These are phyloP conservation scores for Leucocoprinus birnbaumii DNA, from an alignment of 768 basidiomycete genomes.

Conservation along the genomic window DNA sequence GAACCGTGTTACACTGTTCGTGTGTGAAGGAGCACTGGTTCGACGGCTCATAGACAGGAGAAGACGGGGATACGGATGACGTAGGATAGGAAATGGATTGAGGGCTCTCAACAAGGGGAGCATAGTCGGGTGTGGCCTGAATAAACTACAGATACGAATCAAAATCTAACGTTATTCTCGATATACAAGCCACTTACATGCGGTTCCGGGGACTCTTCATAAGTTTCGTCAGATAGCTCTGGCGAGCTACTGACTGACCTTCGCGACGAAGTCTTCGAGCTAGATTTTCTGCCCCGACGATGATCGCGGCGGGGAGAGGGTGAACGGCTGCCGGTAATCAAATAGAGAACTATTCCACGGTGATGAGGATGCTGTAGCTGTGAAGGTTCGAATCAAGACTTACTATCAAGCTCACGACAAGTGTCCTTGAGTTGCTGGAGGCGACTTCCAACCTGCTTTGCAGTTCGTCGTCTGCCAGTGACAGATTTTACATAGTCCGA, in stretches of 20 bases:
- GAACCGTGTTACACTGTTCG: neutral
- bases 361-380: neutral
- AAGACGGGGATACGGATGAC: neutral
- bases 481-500: conserved; percentile 66
- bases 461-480: conserved; percentile 64
- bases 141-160: neutral
- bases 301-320: conserved; percentile 4
- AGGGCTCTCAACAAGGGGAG: neutral
- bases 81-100: neutral
- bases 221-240: neutral
- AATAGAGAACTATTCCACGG: conserved; percentile 1
- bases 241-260: conserved; percentile 3
- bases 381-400: neutral
- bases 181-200: neutral
- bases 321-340: conserved; percentile 7
- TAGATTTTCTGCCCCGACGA: neutral
- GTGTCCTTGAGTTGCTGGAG: conserved; percentile 77
- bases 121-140: neutral
- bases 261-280: neutral
- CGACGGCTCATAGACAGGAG: neutral
- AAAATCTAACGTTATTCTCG: neutral
- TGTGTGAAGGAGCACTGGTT: neutral
- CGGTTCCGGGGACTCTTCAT: neutral
- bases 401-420: conserved; percentile 36
- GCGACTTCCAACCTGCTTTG: conserved; percentile 79